These are phyloP conservation scores for Pouteria glomerata DNA, from an alignment of 148 eudicot genomes.

Conservation along the genomic window DNA sequence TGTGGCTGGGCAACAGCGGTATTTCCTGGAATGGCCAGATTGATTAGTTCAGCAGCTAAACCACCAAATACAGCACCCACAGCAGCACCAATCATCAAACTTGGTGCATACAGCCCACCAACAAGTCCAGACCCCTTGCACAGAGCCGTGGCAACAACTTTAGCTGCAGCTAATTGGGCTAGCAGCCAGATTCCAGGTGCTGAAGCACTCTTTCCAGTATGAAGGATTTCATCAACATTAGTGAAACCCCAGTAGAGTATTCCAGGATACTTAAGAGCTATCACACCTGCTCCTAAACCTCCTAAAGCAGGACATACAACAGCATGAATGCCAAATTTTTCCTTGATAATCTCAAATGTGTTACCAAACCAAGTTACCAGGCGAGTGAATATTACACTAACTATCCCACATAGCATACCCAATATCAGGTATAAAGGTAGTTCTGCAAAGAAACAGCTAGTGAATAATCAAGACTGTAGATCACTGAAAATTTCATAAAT, in stretches of 20 bases:
- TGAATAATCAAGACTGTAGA: conserved; percentile 11
- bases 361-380: conserved; percentile 67
- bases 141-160: conserved; percentile 89
- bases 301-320: conserved; percentile 92
- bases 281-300: conserved; percentile 93
- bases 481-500: conserved; percentile 3
- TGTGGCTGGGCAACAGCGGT: conserved; percentile 94
- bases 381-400: conserved; percentile 78
- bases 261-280: conserved; percentile 95
- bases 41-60: conserved; percentile 61
- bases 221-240: conserved; percentile 95
- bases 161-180: conserved; percentile 91
- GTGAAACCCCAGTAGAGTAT: conserved; percentile 94
- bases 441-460: conserved; percentile 46
- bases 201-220: conserved; percentile 87
- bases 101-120: conserved; percentile 95
- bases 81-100: conserved; percentile 91
- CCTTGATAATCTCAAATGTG: conserved; percentile 71
- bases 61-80: conserved; percentile 91
- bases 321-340: conserved; percentile 67
- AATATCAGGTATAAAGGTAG: conserved; percentile 87
- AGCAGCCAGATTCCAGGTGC: conserved; percentile 98
- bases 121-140: conserved; percentile 98
- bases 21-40: conserved; percentile 34
- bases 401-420: conserved; percentile 97